Base-by-base conservation (phyloP, 163 green algal species). In the Chlamydomonas reinhardtii region DNA sequence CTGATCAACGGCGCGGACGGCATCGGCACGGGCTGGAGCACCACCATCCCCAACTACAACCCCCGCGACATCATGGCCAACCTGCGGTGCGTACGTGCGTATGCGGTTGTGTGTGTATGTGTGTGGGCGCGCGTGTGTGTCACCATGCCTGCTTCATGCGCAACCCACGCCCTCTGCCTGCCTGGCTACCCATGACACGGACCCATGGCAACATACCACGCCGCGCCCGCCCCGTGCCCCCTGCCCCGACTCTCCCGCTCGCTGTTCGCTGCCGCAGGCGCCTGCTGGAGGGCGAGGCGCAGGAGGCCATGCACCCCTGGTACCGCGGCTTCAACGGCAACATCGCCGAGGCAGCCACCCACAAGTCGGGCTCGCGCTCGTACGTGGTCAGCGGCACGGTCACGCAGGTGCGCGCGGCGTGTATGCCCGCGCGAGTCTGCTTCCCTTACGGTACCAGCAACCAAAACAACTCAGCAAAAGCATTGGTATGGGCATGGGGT, bases 21-120 rank as follows among this genome's bases (percentile, higher is more conserved):
- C 89, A 99, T 99, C 76, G 98, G 98, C 73, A 99, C 98, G 5
- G 98, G 98, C 73, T 99, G 98, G 98, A 97, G 92, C 88, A 99
- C 98, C 17, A 98, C 76, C 77, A 97, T 99, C 70, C 98, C 98
- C 82, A 99, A 99, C 93, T 99, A 98, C 96, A 98, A 97, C 89
- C 97, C 98, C 0, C 88, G 93, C 5, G 97, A 99, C 78, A 93
- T 99, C 29, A 94, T 98, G 19, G 93, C 83, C 48, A 99, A 99
- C 92, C 84, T 99, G 43, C 94, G 93, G 82, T 86, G 31, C 19
- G 77, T 85, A n/a, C n/a, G n/a, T n/a, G n/a, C n/a, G n/a, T n/a
- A n/a, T n/a, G n/a, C n/a, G n/a, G n/a, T n/a, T n/a, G n/a, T n/a
- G n/a, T n/a, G n/a, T n/a, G n/a, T n/a, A n/a, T n/a, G n/a, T n/a